Conservation (phyloP, 78 protist species). For the Protostelium mycophagum region DNA sequence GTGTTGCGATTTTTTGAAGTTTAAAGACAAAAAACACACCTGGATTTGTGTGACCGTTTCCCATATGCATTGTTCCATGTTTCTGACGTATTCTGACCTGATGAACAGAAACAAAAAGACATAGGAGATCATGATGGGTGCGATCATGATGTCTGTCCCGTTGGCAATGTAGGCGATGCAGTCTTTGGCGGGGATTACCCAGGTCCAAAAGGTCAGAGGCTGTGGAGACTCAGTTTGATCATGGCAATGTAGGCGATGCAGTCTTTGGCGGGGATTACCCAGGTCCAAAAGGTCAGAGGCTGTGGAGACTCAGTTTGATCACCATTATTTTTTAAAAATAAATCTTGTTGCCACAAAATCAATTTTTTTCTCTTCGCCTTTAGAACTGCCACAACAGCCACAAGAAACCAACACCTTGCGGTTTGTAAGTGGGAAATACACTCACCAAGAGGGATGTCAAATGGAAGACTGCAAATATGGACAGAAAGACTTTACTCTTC, state of each 20-base stretch:
- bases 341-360: too few relatives aligned
- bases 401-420: too few relatives aligned
- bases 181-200: neutral
- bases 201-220: neutral
- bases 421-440: neutral
- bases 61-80: constrained; percentile 71
- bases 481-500: neutral
- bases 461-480: neutral
- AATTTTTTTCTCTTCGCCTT: too few relatives aligned
- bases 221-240: neutral
- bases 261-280: neutral
- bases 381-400: too few relatives aligned
- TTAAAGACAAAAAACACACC: neutral
- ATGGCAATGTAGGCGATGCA: neutral
- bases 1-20: too few relatives aligned
- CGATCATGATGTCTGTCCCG: neutral
- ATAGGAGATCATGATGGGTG: neutral
- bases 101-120: constrained; percentile 52
- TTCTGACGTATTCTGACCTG: constrained; percentile 53
- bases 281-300: neutral
- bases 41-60: constrained; percentile 66
- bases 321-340: too few relatives aligned
- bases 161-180: neutral
- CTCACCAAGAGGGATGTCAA: neutral
- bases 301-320: neutral